Percentiles rank a stretch among this genome's conserved stretches.
Conservation (phyloP, 331 rosid species). For the Saraca asoca region DNA sequence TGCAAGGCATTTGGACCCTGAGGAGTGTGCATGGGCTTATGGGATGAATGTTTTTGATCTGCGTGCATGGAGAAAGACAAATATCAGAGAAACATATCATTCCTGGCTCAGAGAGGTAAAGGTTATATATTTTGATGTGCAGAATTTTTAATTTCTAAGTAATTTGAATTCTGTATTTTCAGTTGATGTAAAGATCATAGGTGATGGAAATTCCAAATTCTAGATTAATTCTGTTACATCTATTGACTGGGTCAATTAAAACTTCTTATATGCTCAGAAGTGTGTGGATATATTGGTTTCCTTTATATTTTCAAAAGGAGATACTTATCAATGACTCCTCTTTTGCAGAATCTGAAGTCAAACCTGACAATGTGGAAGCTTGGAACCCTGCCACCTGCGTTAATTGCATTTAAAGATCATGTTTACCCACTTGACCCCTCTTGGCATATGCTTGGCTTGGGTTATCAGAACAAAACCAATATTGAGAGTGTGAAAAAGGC, state of each 20-base stretch:
- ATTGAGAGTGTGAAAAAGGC: conserved; percentile 69
- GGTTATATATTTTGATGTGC: conserved; percentile 10
- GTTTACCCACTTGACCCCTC: conserved; percentile 81
- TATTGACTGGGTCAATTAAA: conserved; percentile 7
- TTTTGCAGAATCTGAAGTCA: conserved; percentile 83
- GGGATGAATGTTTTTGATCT: conserved; percentile 97
- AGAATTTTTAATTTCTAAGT: neutral
- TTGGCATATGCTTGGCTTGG: conserved; percentile 99
- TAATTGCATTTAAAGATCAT: conserved; percentile 91
- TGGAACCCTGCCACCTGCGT: conserved; percentile 97
- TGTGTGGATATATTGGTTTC: neutral
- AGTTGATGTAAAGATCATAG: conserved; percentile 8
- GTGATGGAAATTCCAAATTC: conserved; percentile 5
- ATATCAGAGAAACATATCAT: conserved; percentile 83
- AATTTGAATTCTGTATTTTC: neutral
- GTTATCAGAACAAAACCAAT: conserved; percentile 79
- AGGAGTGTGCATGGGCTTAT: conserved; percentile 99
- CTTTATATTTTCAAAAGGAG: conserved; percentile 10
- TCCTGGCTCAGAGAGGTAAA: conserved; percentile 93
- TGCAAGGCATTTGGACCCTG: conserved; percentile 71
- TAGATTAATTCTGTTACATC: conserved; percentile 7
- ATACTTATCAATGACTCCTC: conserved; percentile 22
- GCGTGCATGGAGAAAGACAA: conserved; percentile 78
- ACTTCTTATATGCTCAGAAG: neutral
- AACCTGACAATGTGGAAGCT: conserved; percentile 94